Evolutionary conservation across 805 yeast species (phyloP), one percentile per base, ranked within the genome.

Genomic region (Wickerhamomyces mucosus): DNA sequence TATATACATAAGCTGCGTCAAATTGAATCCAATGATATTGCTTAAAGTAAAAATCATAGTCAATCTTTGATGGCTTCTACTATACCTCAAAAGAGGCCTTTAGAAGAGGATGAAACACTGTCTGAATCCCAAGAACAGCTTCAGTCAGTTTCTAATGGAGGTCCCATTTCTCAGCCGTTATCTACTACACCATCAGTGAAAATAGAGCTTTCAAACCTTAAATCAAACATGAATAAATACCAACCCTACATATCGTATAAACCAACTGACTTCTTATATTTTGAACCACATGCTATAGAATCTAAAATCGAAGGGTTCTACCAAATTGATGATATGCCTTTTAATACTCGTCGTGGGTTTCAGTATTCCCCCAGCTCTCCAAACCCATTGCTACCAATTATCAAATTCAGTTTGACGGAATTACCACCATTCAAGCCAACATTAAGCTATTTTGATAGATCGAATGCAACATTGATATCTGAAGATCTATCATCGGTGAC

Each of bases 291-390:
- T 10, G 15, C 24, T 1, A 7, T 27, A 4, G 39, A 31, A 9
- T 23, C 43, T 4, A 9, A 18, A 1, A 13, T 30, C 4, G 33
- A 41, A 6, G 45, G 37, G 5, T 67, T 72, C 43, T 63, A 48
- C 42, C 53, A 58, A 21, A 62, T 68, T 16, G 94, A 82, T n/a
- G 96, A 86, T 34, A 72, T 75, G 31, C 96, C 96, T 0, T 62
- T 69, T 43, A 85, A 85, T 50, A 40, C 47, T 4, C 71, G 74
- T 43, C 58, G 92, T 31, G 89, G 94, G 2, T 89, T 78, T 59
- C 75, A 84, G 39, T 89, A 88, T 53, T 64, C 72, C 28, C 76
- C 86, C 12, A 83, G 95, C 48, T 65, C 77, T 4, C 86, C 94
- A 0, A 75, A 76, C 43, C 78, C 81, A 2, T 43, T 48, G 1